Base-by-base conservation (phyloP, 768 basidiomycete genomes). In the Hygrophorus russula region DNA sequence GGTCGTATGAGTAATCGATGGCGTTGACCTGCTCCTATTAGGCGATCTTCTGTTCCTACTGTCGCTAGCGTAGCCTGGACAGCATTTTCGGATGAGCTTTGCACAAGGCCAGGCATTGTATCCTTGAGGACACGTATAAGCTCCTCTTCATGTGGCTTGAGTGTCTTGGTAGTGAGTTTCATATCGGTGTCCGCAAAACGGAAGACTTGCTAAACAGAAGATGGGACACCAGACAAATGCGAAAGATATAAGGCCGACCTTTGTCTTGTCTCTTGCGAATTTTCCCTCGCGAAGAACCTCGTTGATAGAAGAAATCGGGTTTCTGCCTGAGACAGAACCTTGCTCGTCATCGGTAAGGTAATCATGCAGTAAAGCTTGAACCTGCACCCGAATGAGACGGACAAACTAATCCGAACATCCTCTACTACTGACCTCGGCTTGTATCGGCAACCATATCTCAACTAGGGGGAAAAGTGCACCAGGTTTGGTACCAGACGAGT, bases 331-430 rank as follows among this genome's bases (percentile, higher is more conserved):
- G 7, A 78, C 70, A 4, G 78, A 71, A 7, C 84, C 83, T 61
- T 80, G 80, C 49, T 89, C 83, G 51, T 94, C 92, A 60, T 92
- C 88, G n/a, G 81, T 83, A 2, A 99, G 68, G 64, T 97, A 97
- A 60, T 92, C 89, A 44, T 78, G 74, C 32, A 97, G 74, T 3
- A 98, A 61, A 4, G 74, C 80, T 46, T 84, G 80, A 34, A 98
- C 76, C 93, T 97, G 48, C 2, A 31, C 32, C 42, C 29, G 20
- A 41, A 12, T 47, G 40, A 51, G 18, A 44, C 39, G 24, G 12
- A 42, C 14, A 42, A 14, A n/a, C n/a, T n/a, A 48, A 37, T 15
- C 14, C 20, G 11, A 42, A 15, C 27, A 36, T 38, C 10, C 14
- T 32, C 5, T 12, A 39, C 33, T n/a, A 36, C 67, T 35, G 48